Evolutionary conservation across 2,329 filamentous ascomycete species (phyloP).

Genomic region (Seiridium cupressi): DNA sequence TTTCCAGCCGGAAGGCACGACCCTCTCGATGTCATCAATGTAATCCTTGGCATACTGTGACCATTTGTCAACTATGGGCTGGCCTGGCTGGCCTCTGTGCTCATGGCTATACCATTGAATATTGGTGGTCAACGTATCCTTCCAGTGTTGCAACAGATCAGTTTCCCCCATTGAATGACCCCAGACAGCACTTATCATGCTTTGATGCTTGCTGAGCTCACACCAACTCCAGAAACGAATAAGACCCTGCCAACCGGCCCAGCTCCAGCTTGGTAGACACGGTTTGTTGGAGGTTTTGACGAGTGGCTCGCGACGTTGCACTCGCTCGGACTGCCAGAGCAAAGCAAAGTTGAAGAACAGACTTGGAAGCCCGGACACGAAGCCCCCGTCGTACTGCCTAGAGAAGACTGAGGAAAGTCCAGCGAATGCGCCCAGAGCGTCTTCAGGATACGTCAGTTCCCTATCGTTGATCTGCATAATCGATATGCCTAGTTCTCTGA

Average conservation of each 20-base stretch:
- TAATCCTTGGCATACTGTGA: not conserved
- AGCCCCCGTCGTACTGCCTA: not conserved
- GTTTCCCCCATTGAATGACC: too few species aligned
- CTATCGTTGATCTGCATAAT: not conserved
- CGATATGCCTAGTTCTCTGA: not conserved
- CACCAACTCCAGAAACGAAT: not conserved
- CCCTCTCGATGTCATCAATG: not conserved
- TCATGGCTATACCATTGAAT: not conserved
- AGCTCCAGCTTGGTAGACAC: not conserved
- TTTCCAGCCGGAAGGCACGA: not conserved
- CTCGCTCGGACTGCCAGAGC: not conserved
- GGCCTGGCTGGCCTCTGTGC: not conserved
- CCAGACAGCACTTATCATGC: too few species aligned
- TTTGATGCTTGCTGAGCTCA: too few species aligned
- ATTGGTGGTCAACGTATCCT: not conserved
- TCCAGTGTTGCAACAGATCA: not conserved
- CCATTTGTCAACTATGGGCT: not conserved
- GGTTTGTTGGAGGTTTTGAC: not conserved
- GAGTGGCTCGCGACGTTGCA: not conserved
- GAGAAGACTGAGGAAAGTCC: not conserved
- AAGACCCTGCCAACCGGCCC: not conserved
- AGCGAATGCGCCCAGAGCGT: not conserved
- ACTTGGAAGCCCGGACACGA: not conserved
- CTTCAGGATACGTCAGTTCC: not conserved
- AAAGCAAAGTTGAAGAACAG: not conserved